phyloP scores from a whole-genome alignment of 768 basidiomycete species.

The Tubosaeta brunneosetosa region DNA sequence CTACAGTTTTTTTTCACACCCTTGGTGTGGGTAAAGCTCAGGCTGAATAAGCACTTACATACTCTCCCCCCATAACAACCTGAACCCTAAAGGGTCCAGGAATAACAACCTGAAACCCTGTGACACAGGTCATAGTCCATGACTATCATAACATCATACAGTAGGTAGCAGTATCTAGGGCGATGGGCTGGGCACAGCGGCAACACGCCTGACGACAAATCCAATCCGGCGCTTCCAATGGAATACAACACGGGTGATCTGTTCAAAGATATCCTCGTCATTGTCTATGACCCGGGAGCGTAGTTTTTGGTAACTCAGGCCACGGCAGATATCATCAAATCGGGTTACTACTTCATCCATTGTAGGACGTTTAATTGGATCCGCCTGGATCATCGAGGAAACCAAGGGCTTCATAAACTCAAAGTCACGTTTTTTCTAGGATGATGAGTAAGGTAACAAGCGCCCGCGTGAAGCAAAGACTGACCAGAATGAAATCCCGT shows the following conservation, averaged over 20 bases:
- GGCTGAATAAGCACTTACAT: too few species aligned
- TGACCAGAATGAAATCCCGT: slow-evolving; percentile 24
- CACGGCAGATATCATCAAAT: slow-evolving; percentile 8
- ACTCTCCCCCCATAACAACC: too few species aligned
- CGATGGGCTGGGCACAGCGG: too few species aligned
- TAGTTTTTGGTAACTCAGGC: slow-evolving; percentile 12
- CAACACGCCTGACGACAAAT: too few species aligned
- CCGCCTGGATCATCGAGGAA: slow-evolving; percentile 33
- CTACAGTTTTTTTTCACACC: too few species aligned
- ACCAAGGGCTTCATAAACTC: slow-evolving; percentile 28
- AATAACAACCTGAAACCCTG: too few species aligned
- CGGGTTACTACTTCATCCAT: slow-evolving; percentile 33
- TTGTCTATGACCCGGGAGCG: slow-evolving; percentile 26
- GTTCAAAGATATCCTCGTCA: background rate
- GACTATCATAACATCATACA: too few species aligned
- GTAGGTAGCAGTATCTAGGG: too few species aligned
- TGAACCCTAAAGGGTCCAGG: too few species aligned
- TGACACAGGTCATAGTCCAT: too few species aligned
- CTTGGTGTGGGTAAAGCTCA: too few species aligned
- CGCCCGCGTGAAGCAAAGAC: background rate
- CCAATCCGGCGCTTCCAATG: slow-evolving; percentile 24
- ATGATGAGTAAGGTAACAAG: background rate
- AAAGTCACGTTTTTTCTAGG: slow-evolving; percentile 7
- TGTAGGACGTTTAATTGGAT: slow-evolving; percentile 33
- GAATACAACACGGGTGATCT: background rate